Evolutionary conservation across 345 rosid genomes (phyloP).

Genomic region (Triadica sebifera): DNA sequence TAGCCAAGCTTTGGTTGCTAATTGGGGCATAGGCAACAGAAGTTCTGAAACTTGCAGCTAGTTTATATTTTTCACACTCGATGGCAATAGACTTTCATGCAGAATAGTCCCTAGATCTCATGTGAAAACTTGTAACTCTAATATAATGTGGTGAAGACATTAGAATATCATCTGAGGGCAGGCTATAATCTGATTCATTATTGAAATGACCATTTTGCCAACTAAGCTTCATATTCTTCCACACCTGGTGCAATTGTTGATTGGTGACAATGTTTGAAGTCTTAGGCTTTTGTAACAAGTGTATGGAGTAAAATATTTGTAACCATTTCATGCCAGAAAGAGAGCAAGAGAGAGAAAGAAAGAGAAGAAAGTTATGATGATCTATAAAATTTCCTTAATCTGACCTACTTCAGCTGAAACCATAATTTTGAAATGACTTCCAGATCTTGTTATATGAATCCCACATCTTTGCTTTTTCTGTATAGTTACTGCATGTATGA

Average conservation of each 20-base stretch:
- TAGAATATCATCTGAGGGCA: neutral
- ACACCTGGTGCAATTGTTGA: neutral
- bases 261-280: neutral
- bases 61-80: neutral
- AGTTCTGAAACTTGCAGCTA: neutral
- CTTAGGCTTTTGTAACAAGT: neutral
- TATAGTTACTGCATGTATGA: neutral
- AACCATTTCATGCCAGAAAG: neutral
- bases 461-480: neutral
- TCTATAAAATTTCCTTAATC: too few species aligned
- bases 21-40: neutral
- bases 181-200: neutral
- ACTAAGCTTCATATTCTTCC: neutral
- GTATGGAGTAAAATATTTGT: neutral
- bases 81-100: neutral
- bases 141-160: neutral
- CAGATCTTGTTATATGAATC: neutral
- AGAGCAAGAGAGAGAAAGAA: too few species aligned
- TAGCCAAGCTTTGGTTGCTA: neutral
- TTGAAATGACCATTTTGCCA: neutral
- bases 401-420: too few species aligned
- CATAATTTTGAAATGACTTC: too few species aligned
- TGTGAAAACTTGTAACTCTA: neutral
- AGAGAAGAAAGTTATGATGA: too few species aligned
- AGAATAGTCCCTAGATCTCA: neutral